Evolutionary conservation across 495 filamentous ascomycete genomes (phyloP).

Genomic region (Rhypophila decipiens): DNA sequence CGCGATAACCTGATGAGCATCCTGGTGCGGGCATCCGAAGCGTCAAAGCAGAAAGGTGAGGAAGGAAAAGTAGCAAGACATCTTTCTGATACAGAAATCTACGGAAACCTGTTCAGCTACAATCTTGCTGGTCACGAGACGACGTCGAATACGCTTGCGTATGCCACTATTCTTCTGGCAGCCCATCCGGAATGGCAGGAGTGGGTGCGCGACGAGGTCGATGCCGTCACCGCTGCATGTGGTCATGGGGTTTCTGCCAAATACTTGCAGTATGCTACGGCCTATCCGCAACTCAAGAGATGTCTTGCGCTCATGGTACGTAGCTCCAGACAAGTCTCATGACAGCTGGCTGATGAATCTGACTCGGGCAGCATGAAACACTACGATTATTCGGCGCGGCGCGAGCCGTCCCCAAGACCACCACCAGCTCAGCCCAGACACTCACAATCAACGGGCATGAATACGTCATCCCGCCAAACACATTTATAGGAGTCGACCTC

Average conservation of each 20-base stretch:
- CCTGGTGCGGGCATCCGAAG: not conserved
- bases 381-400: not conserved
- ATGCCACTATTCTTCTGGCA: slow-evolving; percentile 42
- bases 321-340: too few relatives aligned
- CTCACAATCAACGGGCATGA: not conserved
- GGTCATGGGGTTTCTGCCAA: slow-evolving; percentile 9
- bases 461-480: slow-evolving; percentile 12
- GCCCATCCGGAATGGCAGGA: slow-evolving; percentile 41
- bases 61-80: not conserved
- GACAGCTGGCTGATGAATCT: slow-evolving; percentile 5
- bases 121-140: slow-evolving; percentile 51
- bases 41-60: not conserved
- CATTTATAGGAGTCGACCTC: slow-evolving; percentile 8
- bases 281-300: slow-evolving; percentile 37
- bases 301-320: slow-evolving; percentile 42
- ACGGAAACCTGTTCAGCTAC: slow-evolving; percentile 49
- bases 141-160: slow-evolving; percentile 44
- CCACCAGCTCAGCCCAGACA: not conserved
- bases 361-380: slow-evolving; percentile 2
- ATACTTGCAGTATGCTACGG: slow-evolving; percentile 31
- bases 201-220: slow-evolving; percentile 22
- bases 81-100: slow-evolving; percentile 27
- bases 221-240: slow-evolving; percentile 1
- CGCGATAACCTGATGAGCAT: not conserved
- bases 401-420: slow-evolving; percentile 8